Evolutionary conservation across 179 eudicot species (phyloP).

Genomic region (Carnegiea gigantea): DNA sequence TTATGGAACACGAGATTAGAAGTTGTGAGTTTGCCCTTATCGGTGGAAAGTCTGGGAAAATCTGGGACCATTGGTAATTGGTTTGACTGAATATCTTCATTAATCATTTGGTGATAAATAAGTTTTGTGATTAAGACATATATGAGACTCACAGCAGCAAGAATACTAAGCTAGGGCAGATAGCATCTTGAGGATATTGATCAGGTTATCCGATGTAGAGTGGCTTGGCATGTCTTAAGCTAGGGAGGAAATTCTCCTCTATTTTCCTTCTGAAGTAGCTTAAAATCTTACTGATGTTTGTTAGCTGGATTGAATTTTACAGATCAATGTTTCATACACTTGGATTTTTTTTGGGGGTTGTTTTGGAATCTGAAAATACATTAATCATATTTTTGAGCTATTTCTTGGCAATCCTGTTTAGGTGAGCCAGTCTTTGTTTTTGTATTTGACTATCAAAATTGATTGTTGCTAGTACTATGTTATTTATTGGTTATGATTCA

Average conservation of each 20-base stretch:
- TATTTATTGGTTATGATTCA: background rate
- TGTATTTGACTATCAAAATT: background rate
- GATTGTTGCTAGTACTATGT: background rate
- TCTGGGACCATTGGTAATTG: background rate
- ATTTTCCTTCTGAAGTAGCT: too few species aligned
- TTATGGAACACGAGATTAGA: background rate
- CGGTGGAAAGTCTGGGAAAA: background rate
- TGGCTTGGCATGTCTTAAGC: too few species aligned
- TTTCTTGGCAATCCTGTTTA: too few species aligned
- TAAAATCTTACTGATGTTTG: background rate
- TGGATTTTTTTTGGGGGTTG: too few species aligned
- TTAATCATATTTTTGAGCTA: too few species aligned
- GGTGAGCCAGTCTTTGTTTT: too few species aligned
- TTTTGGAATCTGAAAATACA: background rate
- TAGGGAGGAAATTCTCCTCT: background rate
- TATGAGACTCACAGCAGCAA: background rate
- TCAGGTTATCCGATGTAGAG: too few species aligned
- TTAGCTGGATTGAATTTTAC: background rate
- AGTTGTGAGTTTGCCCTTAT: background rate
- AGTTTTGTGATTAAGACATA: background rate
- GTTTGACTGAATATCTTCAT: too few species aligned
- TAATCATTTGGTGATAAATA: background rate
- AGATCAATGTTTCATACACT: background rate
- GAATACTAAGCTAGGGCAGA: too few species aligned
- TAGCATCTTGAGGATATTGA: too few species aligned